phyloP scores from a whole-genome alignment of 305 asterid genomes.

The Solanum aculeatissimum region DNA sequence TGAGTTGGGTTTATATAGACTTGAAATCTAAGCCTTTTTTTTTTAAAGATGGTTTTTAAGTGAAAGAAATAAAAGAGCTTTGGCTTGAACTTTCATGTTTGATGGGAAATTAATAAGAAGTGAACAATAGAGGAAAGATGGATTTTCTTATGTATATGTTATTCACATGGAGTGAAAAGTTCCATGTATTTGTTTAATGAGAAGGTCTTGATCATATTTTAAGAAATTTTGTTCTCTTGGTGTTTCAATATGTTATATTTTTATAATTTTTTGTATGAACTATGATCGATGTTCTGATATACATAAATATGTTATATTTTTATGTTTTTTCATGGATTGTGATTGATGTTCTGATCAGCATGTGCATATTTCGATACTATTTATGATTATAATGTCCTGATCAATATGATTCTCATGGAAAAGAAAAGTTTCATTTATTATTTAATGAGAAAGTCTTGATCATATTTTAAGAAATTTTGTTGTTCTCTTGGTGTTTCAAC shows the following conservation, averaged over 20 bases:
- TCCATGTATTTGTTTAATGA: background rate
- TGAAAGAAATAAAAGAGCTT: background rate
- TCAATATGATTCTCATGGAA: no score
- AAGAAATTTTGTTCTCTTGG: background rate
- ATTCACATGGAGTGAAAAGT: background rate
- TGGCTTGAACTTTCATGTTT: background rate
- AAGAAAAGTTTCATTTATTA: no score
- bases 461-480: background rate
- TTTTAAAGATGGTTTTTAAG: background rate
- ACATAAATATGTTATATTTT: background rate
- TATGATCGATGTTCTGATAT: no score
- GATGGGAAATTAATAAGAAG: background rate
- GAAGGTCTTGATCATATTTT: background rate
- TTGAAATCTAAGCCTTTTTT: background rate
- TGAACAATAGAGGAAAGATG: background rate
- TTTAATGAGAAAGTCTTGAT: background rate
- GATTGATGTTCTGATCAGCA: no score
- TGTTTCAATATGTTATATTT: background rate
- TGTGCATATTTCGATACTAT: no score
- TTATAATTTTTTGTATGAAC: background rate
- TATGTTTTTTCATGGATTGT: background rate
- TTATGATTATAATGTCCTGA: no score
- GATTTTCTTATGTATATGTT: background rate
- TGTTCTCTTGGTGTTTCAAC: background rate
- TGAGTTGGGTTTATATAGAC: conserved; percentile 11